A percentile compares a stretch with the other conserved stretches of the same genome.
phyloP scores from a whole-genome alignment of 805 yeast genomes.

The Metschnikowia dekortorum region DNA sequence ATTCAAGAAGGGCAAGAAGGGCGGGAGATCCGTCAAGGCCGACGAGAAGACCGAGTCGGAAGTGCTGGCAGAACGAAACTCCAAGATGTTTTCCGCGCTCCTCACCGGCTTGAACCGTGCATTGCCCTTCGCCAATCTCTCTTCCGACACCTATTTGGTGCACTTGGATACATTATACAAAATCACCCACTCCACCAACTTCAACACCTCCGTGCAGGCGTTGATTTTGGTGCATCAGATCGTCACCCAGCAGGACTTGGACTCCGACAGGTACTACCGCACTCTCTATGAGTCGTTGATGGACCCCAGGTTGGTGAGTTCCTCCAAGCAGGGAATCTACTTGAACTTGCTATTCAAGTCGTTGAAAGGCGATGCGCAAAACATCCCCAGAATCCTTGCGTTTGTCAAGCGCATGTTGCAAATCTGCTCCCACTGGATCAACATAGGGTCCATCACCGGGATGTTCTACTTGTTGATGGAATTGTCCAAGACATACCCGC shows the following conservation, averaged over 20 bases:
- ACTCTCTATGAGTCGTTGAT: conserved; percentile 86
- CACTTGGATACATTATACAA: conserved; percentile 83
- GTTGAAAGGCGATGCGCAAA: conserved; percentile 58
- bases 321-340: conserved; percentile 91
- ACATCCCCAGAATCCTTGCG: conserved; percentile 68
- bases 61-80: conserved; percentile 69
- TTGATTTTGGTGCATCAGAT: conserved; percentile 81
- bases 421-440: conserved; percentile 79
- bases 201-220: conserved; percentile 92
- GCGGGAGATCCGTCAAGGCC: conserved; percentile 71
- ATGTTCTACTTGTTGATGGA: conserved; percentile 71
- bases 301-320: conserved; percentile 76
- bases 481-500: conserved; percentile 60
- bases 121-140: conserved; percentile 82
- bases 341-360: conserved; percentile 82
- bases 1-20: conserved; percentile 79
- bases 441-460: conserved; percentile 84
- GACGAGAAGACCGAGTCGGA: conserved; percentile 60
- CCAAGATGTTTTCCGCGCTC: conserved; percentile 83
- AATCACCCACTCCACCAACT: conserved; percentile 91
- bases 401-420: conserved; percentile 89
- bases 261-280: conserved; percentile 69
- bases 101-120: conserved; percentile 95
- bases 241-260: conserved; percentile 53
- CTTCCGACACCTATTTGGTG: conserved; percentile 61